Percentiles rank a stretch among this genome's conserved stretches.
Conservation (phyloP, 805 yeast species). For the Metschnikowia continentalis region DNA sequence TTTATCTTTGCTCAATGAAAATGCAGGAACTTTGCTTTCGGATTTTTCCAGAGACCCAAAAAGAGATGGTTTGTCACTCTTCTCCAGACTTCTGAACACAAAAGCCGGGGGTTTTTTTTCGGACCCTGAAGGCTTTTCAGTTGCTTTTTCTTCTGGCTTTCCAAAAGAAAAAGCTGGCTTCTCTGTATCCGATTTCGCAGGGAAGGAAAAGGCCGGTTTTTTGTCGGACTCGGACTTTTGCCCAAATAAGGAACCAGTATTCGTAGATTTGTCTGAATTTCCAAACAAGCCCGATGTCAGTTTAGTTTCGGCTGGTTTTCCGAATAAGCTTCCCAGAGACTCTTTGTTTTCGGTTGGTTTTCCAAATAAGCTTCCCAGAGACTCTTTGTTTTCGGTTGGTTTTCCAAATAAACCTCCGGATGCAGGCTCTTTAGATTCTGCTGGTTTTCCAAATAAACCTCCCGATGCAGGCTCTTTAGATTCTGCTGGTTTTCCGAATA, state of each 20-base stretch:
- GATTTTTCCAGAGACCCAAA: conserved; percentile 16
- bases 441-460: background rate
- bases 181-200: conserved; percentile 3
- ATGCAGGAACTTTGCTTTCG: background rate
- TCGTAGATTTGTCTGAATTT: background rate
- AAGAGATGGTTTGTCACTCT: conserved; percentile 11
- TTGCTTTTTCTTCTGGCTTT: conserved; percentile 6
- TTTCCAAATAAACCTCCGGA: conserved; percentile 3
- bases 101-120: conserved; percentile 7
- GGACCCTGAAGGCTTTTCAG: background rate
- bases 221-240: conserved; percentile 13
- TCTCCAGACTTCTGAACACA: conserved; percentile 5
- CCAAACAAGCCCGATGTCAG: conserved; percentile 1
- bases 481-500: conserved; percentile 2
- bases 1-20: conserved; percentile 11
- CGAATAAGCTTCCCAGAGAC: conserved; percentile 4
- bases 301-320: background rate
- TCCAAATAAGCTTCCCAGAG: conserved; percentile 3
- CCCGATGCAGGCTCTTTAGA: conserved; percentile 1
- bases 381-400: background rate
- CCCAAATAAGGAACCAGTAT: conserved; percentile 4
- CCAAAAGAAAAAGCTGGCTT: conserved; percentile 13
- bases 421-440: too few species aligned
- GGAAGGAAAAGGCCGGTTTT: conserved; percentile 10
- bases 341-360: background rate